These are phyloP conservation scores for Melocanna baccifera DNA, from an alignment of 176 grass and related monocot species.

Conservation along the genomic window DNA sequence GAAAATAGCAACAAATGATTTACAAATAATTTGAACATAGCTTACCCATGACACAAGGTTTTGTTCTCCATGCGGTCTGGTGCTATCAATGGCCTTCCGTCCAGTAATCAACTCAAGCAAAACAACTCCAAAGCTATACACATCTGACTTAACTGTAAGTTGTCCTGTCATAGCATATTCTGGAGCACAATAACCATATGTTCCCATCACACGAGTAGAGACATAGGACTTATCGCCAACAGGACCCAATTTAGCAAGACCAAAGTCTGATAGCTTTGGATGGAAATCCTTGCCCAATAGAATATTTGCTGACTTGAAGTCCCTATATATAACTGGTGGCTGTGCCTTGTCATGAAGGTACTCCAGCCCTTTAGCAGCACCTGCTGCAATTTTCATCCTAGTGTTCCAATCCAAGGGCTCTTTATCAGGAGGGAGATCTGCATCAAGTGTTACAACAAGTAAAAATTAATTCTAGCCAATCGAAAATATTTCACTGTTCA, in stretches of 20 bases:
- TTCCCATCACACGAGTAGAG: constrained; percentile 97
- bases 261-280: constrained; percentile 90
- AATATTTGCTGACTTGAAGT: constrained; percentile 97
- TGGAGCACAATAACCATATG: constrained; percentile 87
- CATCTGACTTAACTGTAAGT: constrained; percentile 77
- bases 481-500: background rate
- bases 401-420: constrained; percentile 73
- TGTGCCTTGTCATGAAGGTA: constrained; percentile 83
- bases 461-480: constrained; percentile 26
- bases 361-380: constrained; percentile 87
- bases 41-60: constrained; percentile 92
- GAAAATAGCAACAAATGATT: background rate
- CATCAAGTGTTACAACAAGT: constrained; percentile 17
- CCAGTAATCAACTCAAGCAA: constrained; percentile 92
- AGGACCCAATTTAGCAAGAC: constrained; percentile 89
- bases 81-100: constrained; percentile 66
- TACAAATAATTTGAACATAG: constrained; percentile 19
- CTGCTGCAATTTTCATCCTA: constrained; percentile 93
- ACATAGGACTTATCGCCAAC: constrained; percentile 95
- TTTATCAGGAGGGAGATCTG: constrained; percentile 77
- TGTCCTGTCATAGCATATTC: constrained; percentile 96
- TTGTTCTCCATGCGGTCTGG: constrained; percentile 51
- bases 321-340: constrained; percentile 89
- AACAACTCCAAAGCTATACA: constrained; percentile 88
- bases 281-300: constrained; percentile 69